These are phyloP conservation scores for Leccinum variabile DNA, from an alignment of 1,284 basidiomycete genomes.

Conservation along the genomic window DNA sequence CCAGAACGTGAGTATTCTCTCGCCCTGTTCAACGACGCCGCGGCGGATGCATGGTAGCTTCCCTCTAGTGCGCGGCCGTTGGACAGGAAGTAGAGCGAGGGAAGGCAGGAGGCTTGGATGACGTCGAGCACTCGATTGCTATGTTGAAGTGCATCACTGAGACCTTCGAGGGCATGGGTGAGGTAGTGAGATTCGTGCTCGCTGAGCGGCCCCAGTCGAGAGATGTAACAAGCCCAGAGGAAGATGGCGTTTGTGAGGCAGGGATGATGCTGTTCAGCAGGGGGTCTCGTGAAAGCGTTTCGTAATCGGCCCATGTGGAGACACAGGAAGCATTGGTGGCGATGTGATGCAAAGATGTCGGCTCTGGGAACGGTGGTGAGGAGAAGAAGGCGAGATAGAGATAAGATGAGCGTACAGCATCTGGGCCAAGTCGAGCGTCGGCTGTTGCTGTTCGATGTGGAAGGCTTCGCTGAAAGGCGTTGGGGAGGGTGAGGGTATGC, in stretches of 20 bases:
- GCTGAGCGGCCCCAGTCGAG: constrained; percentile 62
- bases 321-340: constrained; percentile 69
- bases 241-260: constrained; percentile 76
- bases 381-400: constrained; percentile 4
- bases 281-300: constrained; percentile 52
- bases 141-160: constrained; percentile 58
- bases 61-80: constrained; percentile 73
- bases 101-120: constrained; percentile 69
- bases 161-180: constrained; percentile 53
- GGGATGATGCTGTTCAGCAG: constrained; percentile 64
- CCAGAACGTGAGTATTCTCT: constrained; percentile 70
- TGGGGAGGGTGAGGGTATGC: constrained; percentile 46
- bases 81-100: constrained; percentile 71
- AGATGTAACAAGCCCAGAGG: constrained; percentile 77
- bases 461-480: constrained; percentile 53
- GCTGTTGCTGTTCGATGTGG: constrained; percentile 51
- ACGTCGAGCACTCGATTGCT: constrained; percentile 60
- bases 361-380: constrained; percentile 43
- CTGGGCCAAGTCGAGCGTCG: constrained; percentile 60
- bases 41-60: constrained; percentile 68
- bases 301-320: constrained; percentile 63
- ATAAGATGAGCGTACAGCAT: constrained; percentile 53
- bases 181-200: constrained; percentile 72
- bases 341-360: constrained; percentile 74
- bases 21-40: constrained; percentile 64